Base-by-base conservation (phyloP, 352 stramenopile genomes). In the Pythium coloratum region DNA sequence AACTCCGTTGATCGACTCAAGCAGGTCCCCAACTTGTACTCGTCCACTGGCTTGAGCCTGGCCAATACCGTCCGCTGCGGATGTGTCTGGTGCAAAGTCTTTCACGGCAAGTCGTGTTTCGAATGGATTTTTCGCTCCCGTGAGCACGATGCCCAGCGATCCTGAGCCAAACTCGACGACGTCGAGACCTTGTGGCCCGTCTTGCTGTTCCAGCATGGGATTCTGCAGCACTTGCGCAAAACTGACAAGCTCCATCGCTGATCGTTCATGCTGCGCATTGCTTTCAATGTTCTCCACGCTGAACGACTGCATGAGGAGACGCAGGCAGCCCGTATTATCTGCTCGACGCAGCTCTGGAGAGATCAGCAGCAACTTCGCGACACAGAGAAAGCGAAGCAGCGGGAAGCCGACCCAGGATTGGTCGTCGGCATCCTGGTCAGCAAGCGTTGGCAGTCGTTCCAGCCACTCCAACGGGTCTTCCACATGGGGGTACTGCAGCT, bases 1-100 rank as follows among this genome's bases (percentile, higher is more conserved):
- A 0, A 94, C 81, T 8, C 87, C 87, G 60, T 95, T 95, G 59
- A 95, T 91, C 33, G 85, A 91, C 64, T 93, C 78, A 13, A 95
- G 59, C 4, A 94, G 62, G 36, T 95, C 85, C 1, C 84, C 84
- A 10, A 91, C 53, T 2, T 64, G 64, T 14, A 95, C 79, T 58
- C 83, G 81, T 0, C 84, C 80, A 62, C 79, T 90, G 28, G 78
- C 74, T 42, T 92, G 55, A 2, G 87, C 87, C 77, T 89, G 80
- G 0, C 86, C 84, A 0, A 79, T 54, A 0, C 75, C 71, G 69
- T 74, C 64, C 0, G 49, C 58, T 18, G 64, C 63, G 4, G 58
- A 64, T 6, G 78, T 36, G 50, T 91, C 82, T 28, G 71, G 67
- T 3, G 73, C 77, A 64, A 93, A 92, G n/a, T 83, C 79, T 72